A percentile compares a stretch with the other conserved stretches of the same genome.
Evolutionary conservation across 1,284 basidiomycete species (phyloP).

Genomic region (Ustilago bromivora): DNA sequence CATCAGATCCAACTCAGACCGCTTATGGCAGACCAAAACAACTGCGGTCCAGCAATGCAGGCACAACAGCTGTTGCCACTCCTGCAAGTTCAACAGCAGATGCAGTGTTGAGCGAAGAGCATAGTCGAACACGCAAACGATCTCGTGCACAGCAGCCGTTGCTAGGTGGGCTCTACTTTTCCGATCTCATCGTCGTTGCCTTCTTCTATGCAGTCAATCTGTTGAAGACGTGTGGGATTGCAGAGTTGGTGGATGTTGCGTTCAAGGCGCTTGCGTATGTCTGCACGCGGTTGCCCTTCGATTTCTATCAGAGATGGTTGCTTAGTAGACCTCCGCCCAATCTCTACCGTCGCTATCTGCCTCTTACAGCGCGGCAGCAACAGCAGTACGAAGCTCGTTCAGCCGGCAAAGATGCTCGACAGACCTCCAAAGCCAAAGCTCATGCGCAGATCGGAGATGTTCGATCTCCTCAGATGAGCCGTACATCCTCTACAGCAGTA

Average conservation of each 20-base stretch:
- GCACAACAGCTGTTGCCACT: not conserved
- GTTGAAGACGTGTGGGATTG: slow-evolving; percentile 59
- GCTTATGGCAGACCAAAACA: slow-evolving; percentile 6
- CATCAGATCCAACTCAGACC: slow-evolving; percentile 5
- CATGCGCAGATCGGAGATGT: not conserved
- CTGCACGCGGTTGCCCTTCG: slow-evolving; percentile 46
- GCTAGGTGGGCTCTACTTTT: slow-evolving; percentile 65
- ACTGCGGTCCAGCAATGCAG: slow-evolving; percentile 1
- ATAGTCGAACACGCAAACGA: slow-evolving; percentile 17
- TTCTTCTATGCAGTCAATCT: slow-evolving; percentile 62
- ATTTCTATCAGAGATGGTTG: slow-evolving; percentile 55
- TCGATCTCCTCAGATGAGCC: not conserved
- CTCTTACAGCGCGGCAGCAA: slow-evolving; percentile 2
- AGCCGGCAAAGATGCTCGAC: not conserved
- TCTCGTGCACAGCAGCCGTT: slow-evolving; percentile 40
- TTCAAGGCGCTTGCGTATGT: slow-evolving; percentile 54
- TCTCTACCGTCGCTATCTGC: slow-evolving; percentile 17
- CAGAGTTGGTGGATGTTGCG: slow-evolving; percentile 62
- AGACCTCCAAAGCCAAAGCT: not conserved
- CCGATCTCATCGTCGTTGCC: slow-evolving; percentile 64
- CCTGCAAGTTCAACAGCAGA: slow-evolving; percentile 7
- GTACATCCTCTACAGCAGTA: slow-evolving; percentile 12
- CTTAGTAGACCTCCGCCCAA: slow-evolving; percentile 37
- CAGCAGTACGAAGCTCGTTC: slow-evolving; percentile 4
- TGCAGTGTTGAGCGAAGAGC: slow-evolving; percentile 10